These are phyloP conservation scores for Geranium brycei DNA, from an alignment of 345 rosid genomes.

Conservation along the genomic window DNA sequence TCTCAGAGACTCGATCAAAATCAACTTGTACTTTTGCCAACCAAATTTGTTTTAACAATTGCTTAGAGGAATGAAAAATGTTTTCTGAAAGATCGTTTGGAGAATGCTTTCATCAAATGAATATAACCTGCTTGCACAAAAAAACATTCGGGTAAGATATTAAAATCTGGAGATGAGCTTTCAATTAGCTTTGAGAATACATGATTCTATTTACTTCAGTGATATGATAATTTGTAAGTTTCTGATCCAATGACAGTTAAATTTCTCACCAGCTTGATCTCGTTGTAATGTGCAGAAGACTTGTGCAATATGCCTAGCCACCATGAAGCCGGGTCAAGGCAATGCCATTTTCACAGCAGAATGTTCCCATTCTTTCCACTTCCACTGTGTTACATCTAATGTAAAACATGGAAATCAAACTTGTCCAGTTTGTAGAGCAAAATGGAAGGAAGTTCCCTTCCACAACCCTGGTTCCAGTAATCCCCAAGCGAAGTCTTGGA, in stretches of 20 bases:
- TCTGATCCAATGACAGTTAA: too few relatives aligned
- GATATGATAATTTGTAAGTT: background rate
- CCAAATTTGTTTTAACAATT: too few relatives aligned
- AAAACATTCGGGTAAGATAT: too few relatives aligned
- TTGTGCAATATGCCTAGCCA: slow-evolving; percentile 77
- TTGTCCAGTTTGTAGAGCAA: slow-evolving; percentile 34
- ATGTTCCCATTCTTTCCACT: slow-evolving; percentile 1
- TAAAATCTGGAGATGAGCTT: too few relatives aligned
- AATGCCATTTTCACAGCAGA: slow-evolving; percentile 84
- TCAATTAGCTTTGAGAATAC: background rate
- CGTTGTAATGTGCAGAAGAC: slow-evolving; percentile 46
- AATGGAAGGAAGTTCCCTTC: slow-evolving; percentile 85
- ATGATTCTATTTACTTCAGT: background rate
- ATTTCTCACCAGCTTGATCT: background rate
- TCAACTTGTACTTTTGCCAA: too few relatives aligned
- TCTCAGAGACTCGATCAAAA: too few relatives aligned
- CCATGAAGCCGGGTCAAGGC: slow-evolving; percentile 71
- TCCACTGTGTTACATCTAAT: background rate
- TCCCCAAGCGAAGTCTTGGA: slow-evolving; percentile 31
- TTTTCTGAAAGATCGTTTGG: too few relatives aligned
- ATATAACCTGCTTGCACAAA: too few relatives aligned
- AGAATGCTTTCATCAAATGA: too few relatives aligned
- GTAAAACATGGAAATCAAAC: background rate
- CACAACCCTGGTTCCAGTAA: slow-evolving; percentile 36
- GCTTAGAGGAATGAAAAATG: too few relatives aligned